Conservation (phyloP, 768 basidiomycete genomes). For the Calocera viscosa region DNA sequence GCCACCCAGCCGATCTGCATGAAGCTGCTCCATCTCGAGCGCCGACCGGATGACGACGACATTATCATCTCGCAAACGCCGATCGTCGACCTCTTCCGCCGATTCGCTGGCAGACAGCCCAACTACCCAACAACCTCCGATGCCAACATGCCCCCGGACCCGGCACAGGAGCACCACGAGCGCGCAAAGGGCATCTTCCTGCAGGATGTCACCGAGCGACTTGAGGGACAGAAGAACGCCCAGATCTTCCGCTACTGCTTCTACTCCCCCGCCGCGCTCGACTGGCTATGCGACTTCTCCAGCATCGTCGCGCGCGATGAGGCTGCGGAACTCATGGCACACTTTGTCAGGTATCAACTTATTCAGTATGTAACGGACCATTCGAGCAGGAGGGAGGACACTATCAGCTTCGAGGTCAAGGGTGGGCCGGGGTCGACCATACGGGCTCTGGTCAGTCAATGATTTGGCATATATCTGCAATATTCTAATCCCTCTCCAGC, state of each 20-base stretch:
- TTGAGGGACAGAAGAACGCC: slow-evolving; percentile 31
- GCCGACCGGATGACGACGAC: slow-evolving; percentile 86
- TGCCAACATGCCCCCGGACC: slow-evolving; percentile 39
- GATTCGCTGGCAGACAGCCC: slow-evolving; percentile 80
- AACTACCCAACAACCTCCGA: slow-evolving; percentile 48
- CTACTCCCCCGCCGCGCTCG: slow-evolving; percentile 71
- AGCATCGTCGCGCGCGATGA: slow-evolving; percentile 93
- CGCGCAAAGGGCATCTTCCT: slow-evolving; percentile 61
- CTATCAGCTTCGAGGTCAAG: slow-evolving; percentile 14
- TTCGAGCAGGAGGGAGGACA: slow-evolving; percentile 13
- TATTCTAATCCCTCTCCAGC: not conserved
- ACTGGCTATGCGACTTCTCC: slow-evolving; percentile 97
- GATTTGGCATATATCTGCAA: not conserved
- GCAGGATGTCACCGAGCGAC: slow-evolving; percentile 56
- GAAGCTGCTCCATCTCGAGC: slow-evolving; percentile 93
- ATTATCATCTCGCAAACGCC: slow-evolving; percentile 91
- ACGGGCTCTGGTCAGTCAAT: not conserved
- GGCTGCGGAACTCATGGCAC: slow-evolving; percentile 93
- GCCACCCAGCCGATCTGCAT: slow-evolving; percentile 89
- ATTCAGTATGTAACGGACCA: slow-evolving; percentile 52
- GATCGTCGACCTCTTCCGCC: slow-evolving; percentile 86
- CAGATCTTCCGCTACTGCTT: slow-evolving; percentile 56
- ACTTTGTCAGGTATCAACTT: slow-evolving; percentile 90
- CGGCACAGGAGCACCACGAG: slow-evolving; percentile 60
- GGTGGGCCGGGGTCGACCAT: not conserved